These are phyloP conservation scores for Aspergillus uvarum DNA, from an alignment of 2,329 filamentous ascomycete species.

Conservation along the genomic window DNA sequence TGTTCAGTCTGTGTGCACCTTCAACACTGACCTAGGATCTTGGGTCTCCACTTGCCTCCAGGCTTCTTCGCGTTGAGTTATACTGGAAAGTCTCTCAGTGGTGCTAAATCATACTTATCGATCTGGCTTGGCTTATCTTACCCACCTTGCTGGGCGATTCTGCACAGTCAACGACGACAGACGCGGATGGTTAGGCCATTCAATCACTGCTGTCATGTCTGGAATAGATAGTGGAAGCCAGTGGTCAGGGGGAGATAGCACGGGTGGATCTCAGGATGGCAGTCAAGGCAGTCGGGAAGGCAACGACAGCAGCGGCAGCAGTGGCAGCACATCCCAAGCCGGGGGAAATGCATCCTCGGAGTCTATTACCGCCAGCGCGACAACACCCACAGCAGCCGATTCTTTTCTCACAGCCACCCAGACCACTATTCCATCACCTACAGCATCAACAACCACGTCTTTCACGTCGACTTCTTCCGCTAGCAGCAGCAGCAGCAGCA, in stretches of 20 bases:
- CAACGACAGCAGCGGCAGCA: not conserved
- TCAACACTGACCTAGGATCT: not conserved
- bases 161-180: too few relatives aligned
- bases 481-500: not conserved
- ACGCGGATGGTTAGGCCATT: not conserved
- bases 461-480: not conserved
- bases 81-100: too few relatives aligned
- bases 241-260: not conserved
- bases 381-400: not conserved
- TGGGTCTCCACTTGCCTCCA: not conserved
- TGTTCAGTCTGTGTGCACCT: not conserved
- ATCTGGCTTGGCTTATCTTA: too few relatives aligned
- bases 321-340: not conserved
- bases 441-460: not conserved
- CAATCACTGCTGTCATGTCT: not conserved
- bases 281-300: not conserved
- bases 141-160: not conserved
- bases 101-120: too few relatives aligned
- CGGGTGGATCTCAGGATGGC: not conserved
- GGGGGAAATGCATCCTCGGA: not conserved
- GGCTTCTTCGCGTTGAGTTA: not conserved
- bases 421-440: not conserved
- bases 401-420: not conserved
- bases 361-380: not conserved
- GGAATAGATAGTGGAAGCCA: not conserved